These are phyloP conservation scores for Austroboletus novae-zelandiae DNA, from an alignment of 1,284 basidiomycete species.

Conservation along the genomic window DNA sequence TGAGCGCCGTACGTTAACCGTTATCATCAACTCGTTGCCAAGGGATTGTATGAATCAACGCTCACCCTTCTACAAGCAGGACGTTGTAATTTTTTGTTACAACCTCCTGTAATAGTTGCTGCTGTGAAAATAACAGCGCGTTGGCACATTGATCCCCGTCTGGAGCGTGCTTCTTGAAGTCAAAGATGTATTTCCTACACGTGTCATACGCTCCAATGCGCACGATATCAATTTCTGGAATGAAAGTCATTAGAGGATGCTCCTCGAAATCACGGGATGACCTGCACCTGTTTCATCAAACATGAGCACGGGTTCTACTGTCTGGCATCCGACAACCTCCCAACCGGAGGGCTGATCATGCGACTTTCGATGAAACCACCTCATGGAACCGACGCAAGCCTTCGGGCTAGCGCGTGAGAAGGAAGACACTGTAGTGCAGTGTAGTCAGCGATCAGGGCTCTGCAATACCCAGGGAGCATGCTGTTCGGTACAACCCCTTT, in stretches of 20 bases:
- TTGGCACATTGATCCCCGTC: constrained; percentile 41
- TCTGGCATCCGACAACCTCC: constrained; percentile 71
- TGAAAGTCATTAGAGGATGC: constrained; percentile 7
- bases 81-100: constrained; percentile 59
- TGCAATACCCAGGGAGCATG: constrained; percentile 8
- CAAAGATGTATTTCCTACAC: constrained; percentile 61
- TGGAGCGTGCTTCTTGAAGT: constrained; percentile 46
- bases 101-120: constrained; percentile 58
- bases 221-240: constrained; percentile 58
- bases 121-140: constrained; percentile 60
- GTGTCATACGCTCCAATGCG: constrained; percentile 50
- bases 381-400: constrained; percentile 24
- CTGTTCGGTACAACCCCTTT: constrained; percentile 12
- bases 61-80: constrained; percentile 66
- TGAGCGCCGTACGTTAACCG: constrained; percentile 28
- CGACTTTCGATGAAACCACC: constrained; percentile 45
- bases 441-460: constrained; percentile 14
- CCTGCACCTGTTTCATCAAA: constrained; percentile 64
- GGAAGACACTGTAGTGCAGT: constrained; percentile 13
- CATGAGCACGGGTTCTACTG: constrained; percentile 60
- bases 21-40: constrained; percentile 8
- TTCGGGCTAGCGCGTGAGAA: constrained; percentile 14
- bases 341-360: constrained; percentile 51
- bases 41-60: neutral
- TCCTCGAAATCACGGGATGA: constrained; percentile 17